Conservation (phyloP, 176 grass and related monocot species). For the Luzula sylvatica region DNA sequence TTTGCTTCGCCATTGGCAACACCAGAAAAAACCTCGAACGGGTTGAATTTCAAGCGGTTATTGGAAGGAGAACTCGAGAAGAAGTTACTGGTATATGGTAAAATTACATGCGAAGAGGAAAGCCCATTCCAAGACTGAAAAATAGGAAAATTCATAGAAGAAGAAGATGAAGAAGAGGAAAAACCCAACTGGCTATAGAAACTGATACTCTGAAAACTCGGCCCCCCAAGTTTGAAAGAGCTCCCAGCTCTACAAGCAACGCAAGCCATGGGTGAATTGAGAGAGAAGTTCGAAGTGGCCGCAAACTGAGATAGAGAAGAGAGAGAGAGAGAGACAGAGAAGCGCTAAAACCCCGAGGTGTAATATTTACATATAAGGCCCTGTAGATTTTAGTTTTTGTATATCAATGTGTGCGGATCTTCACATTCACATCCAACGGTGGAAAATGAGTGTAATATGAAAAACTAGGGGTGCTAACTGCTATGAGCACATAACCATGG, state of each 20-base stretch:
- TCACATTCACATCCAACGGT: too few relatives aligned
- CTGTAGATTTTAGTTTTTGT: too few relatives aligned
- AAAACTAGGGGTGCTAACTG: too few relatives aligned
- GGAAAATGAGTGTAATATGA: too few relatives aligned
- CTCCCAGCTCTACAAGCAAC: constrained; percentile 16
- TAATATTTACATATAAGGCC: too few relatives aligned
- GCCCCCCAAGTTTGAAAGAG: constrained; percentile 18
- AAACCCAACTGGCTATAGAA: background rate
- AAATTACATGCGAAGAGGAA: constrained; percentile 1
- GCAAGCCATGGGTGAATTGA: constrained; percentile 38
- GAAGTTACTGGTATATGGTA: background rate
- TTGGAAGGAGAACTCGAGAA: background rate
- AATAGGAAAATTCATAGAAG: constrained; percentile 17
- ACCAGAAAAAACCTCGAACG: background rate
- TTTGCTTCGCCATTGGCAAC: background rate
- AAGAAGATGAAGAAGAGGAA: background rate
- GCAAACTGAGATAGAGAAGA: too few relatives aligned
- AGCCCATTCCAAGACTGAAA: constrained; percentile 12
- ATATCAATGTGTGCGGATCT: too few relatives aligned
- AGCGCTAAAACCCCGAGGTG: too few relatives aligned
- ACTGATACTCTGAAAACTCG: background rate
- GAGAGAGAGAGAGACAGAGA: background rate
- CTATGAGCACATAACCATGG: too few relatives aligned
- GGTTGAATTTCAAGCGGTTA: background rate
- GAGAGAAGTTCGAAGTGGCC: too few relatives aligned